A percentile compares a stretch with the other conserved stretches of the same genome.
These are phyloP conservation scores for Ambrosiella cleistominuta DNA, from an alignment of 2,329 filamentous ascomycete species.

Conservation along the genomic window DNA sequence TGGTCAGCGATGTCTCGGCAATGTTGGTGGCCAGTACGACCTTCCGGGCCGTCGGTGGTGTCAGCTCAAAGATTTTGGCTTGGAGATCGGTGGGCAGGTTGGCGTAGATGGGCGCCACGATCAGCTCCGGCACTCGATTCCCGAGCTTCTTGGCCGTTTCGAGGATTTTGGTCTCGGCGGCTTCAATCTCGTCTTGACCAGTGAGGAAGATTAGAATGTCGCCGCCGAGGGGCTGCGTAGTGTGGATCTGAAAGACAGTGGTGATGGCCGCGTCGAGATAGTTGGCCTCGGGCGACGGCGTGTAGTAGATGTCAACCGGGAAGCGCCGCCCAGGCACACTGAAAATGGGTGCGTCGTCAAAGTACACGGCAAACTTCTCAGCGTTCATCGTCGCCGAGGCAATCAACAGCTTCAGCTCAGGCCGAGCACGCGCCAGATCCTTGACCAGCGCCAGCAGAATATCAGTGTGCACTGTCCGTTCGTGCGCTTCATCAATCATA, in stretches of 20 bases:
- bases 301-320: conserved; percentile 84
- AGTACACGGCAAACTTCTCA: conserved; percentile 78
- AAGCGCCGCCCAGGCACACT: conserved; percentile 82
- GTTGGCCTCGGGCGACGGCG: conserved; percentile 78
- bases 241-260: conserved; percentile 88
- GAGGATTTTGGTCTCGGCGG: conserved; percentile 64
- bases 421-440: conserved; percentile 65
- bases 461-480: conserved; percentile 79
- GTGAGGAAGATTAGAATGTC: conserved; percentile 92
- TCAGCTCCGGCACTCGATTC: conserved; percentile 64
- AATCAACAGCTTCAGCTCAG: conserved; percentile 78
- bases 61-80: conserved; percentile 85
- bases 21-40: conserved; percentile 94
- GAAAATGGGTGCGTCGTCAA: conserved; percentile 84
- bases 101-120: conserved; percentile 87
- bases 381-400: conserved; percentile 92
- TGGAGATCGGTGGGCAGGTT: conserved; percentile 84
- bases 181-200: conserved; percentile 90
- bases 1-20: conserved; percentile 86
- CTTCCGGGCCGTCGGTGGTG: conserved; percentile 68
- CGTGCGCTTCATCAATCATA: conserved; percentile 97
- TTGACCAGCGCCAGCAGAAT: conserved; percentile 78
- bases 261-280: conserved; percentile 83
- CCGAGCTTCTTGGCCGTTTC: conserved; percentile 80
- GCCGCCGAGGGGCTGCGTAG: conserved; percentile 55